These are phyloP conservation scores for Lagerstroemia fauriei DNA, from an alignment of 441 rosid species.

Conservation along the genomic window DNA sequence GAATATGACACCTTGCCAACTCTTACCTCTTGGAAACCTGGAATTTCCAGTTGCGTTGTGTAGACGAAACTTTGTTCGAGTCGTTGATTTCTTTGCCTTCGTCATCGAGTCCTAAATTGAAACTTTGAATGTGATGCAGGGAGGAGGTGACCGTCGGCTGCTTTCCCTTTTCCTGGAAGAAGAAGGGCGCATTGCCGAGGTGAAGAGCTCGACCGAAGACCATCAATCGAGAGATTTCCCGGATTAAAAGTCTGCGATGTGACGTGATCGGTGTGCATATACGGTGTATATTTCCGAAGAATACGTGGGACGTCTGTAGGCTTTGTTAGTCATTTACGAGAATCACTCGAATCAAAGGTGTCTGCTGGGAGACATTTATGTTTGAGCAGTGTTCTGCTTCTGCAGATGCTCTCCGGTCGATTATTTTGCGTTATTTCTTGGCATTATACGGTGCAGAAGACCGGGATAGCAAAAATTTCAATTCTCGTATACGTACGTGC, in stretches of 20 bases:
- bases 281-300: background rate
- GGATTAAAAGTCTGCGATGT: background rate
- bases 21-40: too few species aligned
- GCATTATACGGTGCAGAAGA: too few species aligned
- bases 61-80: background rate
- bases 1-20: background rate
- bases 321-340: background rate
- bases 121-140: constrained; percentile 33
- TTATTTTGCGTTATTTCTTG: too few species aligned
- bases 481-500: too few species aligned
- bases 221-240: background rate
- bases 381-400: too few species aligned
- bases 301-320: too few species aligned
- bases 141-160: constrained; percentile 33
- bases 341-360: background rate
- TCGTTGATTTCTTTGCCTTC: background rate
- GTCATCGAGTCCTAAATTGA: background rate
- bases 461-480: too few species aligned
- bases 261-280: background rate
- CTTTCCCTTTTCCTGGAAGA: constrained; percentile 37
- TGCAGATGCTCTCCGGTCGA: too few species aligned
- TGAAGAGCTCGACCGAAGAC: background rate
- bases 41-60: too few species aligned
- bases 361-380: too few species aligned
- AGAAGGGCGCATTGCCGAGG: background rate